A percentile compares a stretch with the other conserved stretches of the same genome.
phyloP scores from a whole-genome alignment of 306 rosid species.

The Acacia crassicarpa region DNA sequence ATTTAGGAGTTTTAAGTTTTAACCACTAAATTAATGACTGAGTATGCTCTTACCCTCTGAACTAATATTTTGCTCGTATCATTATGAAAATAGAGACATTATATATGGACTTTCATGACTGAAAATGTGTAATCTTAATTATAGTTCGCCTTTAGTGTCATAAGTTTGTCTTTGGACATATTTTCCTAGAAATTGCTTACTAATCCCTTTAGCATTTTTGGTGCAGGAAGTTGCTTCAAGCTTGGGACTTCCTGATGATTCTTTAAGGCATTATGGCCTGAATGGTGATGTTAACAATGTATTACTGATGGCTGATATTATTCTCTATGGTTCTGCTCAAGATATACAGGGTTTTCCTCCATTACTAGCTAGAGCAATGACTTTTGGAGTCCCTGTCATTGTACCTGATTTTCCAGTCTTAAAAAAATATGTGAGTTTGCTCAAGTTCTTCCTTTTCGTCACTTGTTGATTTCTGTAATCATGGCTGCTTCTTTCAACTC shows the following conservation, averaged over 20 bases:
- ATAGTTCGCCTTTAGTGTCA: constrained; percentile 14
- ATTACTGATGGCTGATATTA: constrained; percentile 87
- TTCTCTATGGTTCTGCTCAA: constrained; percentile 91
- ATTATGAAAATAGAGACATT: not conserved
- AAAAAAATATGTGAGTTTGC: constrained; percentile 73
- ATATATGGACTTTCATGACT: constrained; percentile 1
- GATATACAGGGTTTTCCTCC: constrained; percentile 92
- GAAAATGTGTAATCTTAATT: constrained; percentile 18
- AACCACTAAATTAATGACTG: not conserved
- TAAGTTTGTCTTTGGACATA: constrained; percentile 12
- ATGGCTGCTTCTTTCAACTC: constrained; percentile 22
- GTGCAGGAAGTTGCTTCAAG: constrained; percentile 82
- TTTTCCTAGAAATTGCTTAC: constrained; percentile 17
- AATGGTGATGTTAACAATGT: constrained; percentile 73
- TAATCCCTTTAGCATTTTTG: constrained; percentile 47
- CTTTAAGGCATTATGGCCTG: constrained; percentile 76
- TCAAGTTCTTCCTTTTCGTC: constrained; percentile 30
- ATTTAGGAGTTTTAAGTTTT: constrained; percentile 17
- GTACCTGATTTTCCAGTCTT: constrained; percentile 82
- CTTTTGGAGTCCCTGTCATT: constrained; percentile 80
- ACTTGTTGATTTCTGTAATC: constrained; percentile 30
- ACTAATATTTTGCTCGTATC: not conserved
- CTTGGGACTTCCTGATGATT: constrained; percentile 78
- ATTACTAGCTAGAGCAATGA: constrained; percentile 81
- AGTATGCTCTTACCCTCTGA: not conserved